A percentile compares a stretch with the other conserved stretches of the same genome.
Evolutionary conservation across 2,329 filamentous ascomycete genomes (phyloP).

Genomic region (Alternaria burnsii): DNA sequence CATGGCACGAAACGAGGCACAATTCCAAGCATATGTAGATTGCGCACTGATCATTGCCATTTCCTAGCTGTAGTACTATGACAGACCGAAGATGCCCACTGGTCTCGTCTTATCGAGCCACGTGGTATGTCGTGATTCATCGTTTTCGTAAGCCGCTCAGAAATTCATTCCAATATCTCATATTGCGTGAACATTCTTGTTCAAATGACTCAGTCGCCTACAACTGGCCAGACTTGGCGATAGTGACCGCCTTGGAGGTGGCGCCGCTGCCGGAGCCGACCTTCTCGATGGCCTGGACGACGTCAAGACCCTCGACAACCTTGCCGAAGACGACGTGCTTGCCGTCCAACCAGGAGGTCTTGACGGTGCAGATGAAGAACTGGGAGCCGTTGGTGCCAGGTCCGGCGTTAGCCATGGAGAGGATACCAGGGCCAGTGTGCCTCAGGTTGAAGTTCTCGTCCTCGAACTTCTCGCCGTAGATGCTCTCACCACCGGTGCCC

Average conservation of each 20-base stretch:
- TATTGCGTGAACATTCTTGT: no score
- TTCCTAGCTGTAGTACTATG: conserved; percentile 26
- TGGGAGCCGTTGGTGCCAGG: conserved; percentile 91
- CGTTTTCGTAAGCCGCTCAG: conserved; percentile 5
- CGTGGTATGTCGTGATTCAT: conserved; percentile 19
- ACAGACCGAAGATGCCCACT: conserved; percentile 12
- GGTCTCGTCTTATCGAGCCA: conserved; percentile 8
- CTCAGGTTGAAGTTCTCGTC: conserved; percentile 94
- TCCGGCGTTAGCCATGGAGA: conserved; percentile 98
- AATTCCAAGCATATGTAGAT: background rate
- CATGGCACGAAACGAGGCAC: background rate
- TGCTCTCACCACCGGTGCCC: conserved; percentile 83
- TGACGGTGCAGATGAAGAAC: conserved; percentile 95
- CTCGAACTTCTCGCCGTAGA: conserved; percentile 96
- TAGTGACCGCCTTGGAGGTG: conserved; percentile 33
- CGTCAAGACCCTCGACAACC: conserved; percentile 57
- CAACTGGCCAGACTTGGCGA: conserved; percentile 38
- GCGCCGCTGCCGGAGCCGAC: conserved; percentile 33
- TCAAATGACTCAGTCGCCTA: conserved; percentile 5
- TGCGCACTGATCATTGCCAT: conserved; percentile 24
- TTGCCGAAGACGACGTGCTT: conserved; percentile 87
- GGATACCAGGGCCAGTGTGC: conserved; percentile 90
- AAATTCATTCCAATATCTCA: no score
- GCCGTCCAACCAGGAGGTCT: conserved; percentile 81
- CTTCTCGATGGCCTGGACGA: conserved; percentile 36